Percentiles rank a stretch among this genome's conserved stretches.
Conservation (phyloP, 2,329 filamentous ascomycete genomes). For the Dothistroma pini region DNA sequence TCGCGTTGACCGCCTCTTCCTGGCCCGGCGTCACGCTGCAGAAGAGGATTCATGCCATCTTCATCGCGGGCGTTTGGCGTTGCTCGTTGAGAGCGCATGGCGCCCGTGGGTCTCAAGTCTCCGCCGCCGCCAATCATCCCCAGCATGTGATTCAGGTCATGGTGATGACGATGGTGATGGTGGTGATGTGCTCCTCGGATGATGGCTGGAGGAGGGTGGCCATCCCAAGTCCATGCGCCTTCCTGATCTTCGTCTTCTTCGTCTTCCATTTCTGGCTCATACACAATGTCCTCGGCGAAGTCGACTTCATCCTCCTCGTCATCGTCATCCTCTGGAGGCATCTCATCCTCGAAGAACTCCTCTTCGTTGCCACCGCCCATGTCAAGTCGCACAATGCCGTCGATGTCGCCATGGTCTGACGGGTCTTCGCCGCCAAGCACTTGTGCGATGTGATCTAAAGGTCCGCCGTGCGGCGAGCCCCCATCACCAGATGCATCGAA, state of each 20-base stretch:
- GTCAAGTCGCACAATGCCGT: constrained; percentile 34
- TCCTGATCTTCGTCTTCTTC: constrained; percentile 32
- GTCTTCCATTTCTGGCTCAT: constrained; percentile 48
- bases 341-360: constrained; percentile 56
- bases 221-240: constrained; percentile 27
- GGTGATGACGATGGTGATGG: constrained; percentile 26
- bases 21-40: constrained; percentile 50
- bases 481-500: constrained; percentile 47
- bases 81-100: constrained; percentile 33
- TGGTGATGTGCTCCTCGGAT: constrained; percentile 24
- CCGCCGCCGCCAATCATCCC: constrained; percentile 26
- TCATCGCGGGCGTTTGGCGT: constrained; percentile 52
- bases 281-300: constrained; percentile 62
- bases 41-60: constrained; percentile 81
- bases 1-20: constrained; percentile 10
- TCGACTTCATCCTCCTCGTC: constrained; percentile 62
- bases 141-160: constrained; percentile 28
- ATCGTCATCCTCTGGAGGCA: constrained; percentile 55
- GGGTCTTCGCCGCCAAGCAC: constrained; percentile 36
- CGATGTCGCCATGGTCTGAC: constrained; percentile 37
- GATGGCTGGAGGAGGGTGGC: constrained; percentile 19
- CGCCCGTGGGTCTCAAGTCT: constrained; percentile 17
- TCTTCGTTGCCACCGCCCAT: constrained; percentile 46
- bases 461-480: constrained; percentile 34
- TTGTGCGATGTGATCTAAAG: constrained; percentile 40